A percentile compares a stretch with the other conserved stretches of the same genome.
phyloP scores from a whole-genome alignment of 2,329 filamentous ascomycete genomes.

The Penicillium sp. region DNA sequence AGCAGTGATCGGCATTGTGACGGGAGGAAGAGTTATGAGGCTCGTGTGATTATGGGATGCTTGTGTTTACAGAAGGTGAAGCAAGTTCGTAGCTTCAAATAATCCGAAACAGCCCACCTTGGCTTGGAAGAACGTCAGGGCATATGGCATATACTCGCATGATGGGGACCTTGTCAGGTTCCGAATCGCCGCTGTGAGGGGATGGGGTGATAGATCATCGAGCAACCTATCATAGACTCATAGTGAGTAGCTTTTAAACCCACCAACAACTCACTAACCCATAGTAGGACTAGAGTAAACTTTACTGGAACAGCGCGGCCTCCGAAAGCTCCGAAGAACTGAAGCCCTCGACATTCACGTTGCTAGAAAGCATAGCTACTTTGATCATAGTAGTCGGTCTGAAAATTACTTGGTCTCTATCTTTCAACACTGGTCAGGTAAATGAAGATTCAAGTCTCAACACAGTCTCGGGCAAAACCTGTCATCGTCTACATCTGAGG shows the following conservation, averaged over 20 bases:
- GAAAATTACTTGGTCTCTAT: not conserved
- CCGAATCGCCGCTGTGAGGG: not conserved
- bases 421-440: not conserved
- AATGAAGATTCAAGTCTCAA: no score
- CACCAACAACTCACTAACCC: not conserved
- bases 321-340: conserved; percentile 3
- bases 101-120: no score
- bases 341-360: not conserved
- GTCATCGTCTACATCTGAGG: no score
- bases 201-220: not conserved
- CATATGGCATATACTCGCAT: not conserved
- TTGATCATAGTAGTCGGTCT: no score
- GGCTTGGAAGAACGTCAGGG: no score
- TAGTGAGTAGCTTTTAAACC: no score
- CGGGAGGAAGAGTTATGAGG: not conserved
- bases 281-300: not conserved
- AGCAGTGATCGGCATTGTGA: conserved; percentile 16
- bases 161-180: not conserved
- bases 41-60: not conserved
- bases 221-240: no score
- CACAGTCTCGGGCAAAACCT: no score
- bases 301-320: not conserved
- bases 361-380: no score
- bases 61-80: not conserved
- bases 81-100: not conserved